Base-by-base conservation (phyloP, 495 filamentous ascomycete species). In the Xylaria cubensis region DNA sequence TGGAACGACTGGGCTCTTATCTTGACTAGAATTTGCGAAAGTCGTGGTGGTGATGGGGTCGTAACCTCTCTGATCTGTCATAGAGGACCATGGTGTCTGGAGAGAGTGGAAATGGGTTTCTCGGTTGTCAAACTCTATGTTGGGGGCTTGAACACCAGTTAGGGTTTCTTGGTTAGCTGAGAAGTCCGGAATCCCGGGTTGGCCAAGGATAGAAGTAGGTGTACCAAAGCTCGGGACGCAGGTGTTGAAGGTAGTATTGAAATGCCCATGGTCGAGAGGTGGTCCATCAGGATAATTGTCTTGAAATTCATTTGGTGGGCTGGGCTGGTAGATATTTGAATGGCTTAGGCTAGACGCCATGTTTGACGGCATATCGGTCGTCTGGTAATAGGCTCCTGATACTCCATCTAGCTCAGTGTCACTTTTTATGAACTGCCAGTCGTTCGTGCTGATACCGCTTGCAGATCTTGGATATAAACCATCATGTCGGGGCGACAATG, bases 41-140 rank as follows among this genome's bases (percentile, higher is more conserved):
- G 63, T 19, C 36, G 70, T 69, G 21, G 70, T 69, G 21, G 72
- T 70, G 68, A 75, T 72, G 26, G 73, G 41, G 59, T 75, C 75
- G 72, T 75, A 77, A 26, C 58, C 72, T 44, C 65, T 74, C 1
- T 74, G 63, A 48, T 79, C 73, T 39, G 70, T 72, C 10, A 72
- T 67, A 4, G 56, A 51, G 44, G 56, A 24, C 3, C 32, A 36
- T 4, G 64, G 21, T 36, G 26, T 51, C n/a, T 58, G 41, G n/a
- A 34, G 29, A 26, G 39, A 24, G 1, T 67, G 53, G 53, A 34
- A 61, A 48, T n/a, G 8, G 36, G 21, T 4, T 68, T 29, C 50
- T 44, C 9, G 44, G 3, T 53, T 5, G n/a, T 44, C 48, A 24
- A 56, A 58, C 21, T 24, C 29, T 26, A 67, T 26, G 13, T 7